Percentiles rank a stretch among this genome's conserved stretches.
These are phyloP conservation scores for Globisporangium nunn DNA, from an alignment of 352 stramenopile species.

Conservation along the genomic window DNA sequence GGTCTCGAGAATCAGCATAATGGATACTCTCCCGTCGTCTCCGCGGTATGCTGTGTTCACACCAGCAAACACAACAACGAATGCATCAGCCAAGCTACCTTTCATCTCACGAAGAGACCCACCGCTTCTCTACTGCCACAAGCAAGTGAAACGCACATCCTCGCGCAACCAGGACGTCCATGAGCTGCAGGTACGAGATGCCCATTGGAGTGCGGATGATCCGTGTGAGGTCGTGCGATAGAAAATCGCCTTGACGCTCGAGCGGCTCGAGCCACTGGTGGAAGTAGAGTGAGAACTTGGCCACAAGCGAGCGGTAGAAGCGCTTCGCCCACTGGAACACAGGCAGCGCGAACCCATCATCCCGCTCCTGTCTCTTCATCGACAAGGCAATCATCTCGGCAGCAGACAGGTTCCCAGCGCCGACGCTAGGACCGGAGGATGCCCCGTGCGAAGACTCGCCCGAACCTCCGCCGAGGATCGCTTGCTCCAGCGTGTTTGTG, in stretches of 20 bases:
- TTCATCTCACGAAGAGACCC: not conserved
- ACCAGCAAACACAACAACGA: not conserved
- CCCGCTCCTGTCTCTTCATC: conserved; percentile 63
- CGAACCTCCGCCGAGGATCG: conserved; percentile 35
- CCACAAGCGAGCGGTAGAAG: conserved; percentile 78
- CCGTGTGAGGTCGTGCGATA: conserved; percentile 57
- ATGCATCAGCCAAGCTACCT: not conserved
- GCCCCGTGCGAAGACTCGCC: not conserved
- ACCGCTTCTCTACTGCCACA: not conserved
- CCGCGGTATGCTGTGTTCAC: conserved; percentile 32
- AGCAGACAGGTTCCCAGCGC: conserved; percentile 22
- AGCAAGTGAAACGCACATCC: conserved; percentile 28
- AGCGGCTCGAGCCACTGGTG: conserved; percentile 68
- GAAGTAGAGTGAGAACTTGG: conserved; percentile 83
- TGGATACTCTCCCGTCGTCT: conserved; percentile 33
- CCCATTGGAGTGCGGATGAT: conserved; percentile 71
- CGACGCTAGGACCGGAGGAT: not conserved
- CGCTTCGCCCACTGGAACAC: conserved; percentile 79
- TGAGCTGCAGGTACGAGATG: conserved; percentile 78
- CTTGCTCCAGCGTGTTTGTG: conserved; percentile 60
- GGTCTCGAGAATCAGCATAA: conserved; percentile 78
- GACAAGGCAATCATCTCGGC: conserved; percentile 79
- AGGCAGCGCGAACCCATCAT: conserved; percentile 71
- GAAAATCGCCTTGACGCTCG: conserved; percentile 52
- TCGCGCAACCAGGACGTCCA: conserved; percentile 71